These are phyloP conservation scores for Lolium perenne DNA, from an alignment of 176 grass and related monocot genomes.

Conservation along the genomic window DNA sequence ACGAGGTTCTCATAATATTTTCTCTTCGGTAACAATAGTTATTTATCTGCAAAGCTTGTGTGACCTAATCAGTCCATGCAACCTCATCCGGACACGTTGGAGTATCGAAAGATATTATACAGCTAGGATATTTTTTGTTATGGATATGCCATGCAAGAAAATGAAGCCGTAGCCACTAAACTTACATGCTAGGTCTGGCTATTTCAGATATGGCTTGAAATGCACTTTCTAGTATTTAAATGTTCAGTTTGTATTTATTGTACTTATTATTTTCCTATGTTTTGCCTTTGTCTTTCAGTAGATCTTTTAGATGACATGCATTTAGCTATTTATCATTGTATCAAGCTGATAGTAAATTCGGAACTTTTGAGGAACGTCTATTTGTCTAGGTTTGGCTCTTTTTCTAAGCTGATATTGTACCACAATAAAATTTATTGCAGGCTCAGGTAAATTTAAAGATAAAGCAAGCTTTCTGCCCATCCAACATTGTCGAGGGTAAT, in stretches of 20 bases:
- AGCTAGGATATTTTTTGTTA: background rate
- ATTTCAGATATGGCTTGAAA: background rate
- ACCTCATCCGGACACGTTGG: background rate
- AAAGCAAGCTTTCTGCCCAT: no score
- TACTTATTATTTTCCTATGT: background rate
- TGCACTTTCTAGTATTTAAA: constrained; percentile 14
- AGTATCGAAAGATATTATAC: background rate
- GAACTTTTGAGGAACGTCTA: background rate
- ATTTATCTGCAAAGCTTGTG: background rate
- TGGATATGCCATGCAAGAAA: background rate
- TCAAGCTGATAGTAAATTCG: background rate
- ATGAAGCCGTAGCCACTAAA: background rate
- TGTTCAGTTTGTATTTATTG: background rate
- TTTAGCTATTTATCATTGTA: background rate
- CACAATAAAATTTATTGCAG: constrained; percentile 39
- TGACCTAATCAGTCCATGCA: constrained; percentile 5
- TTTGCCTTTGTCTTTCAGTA: background rate
- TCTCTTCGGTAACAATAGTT: background rate
- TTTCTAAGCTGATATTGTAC: constrained; percentile 16
- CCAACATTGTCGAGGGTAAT: no score
- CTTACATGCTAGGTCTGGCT: background rate
- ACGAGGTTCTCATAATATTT: background rate
- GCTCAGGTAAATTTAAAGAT: constrained; percentile 61
- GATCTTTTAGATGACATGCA: background rate
- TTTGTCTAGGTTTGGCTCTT: background rate